Evolutionary conservation across 495 filamentous ascomycete genomes (phyloP), one percentile per base, ranked within the genome.

Genomic region (Aspergillus leporis): DNA sequence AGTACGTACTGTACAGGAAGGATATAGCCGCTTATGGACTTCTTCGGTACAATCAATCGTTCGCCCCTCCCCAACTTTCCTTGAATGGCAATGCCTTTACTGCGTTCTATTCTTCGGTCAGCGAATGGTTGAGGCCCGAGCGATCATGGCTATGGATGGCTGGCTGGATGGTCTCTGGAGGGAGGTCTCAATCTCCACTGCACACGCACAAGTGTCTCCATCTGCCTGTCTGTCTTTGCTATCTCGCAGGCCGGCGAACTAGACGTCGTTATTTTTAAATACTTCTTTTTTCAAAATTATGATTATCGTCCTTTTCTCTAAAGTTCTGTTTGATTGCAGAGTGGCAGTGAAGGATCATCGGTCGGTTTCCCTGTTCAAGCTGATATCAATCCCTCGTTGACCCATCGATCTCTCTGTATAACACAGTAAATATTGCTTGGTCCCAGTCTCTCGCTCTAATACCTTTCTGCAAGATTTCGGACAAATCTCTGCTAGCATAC

Each of bases 91-190:
- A 57, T 63, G 48, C 34, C 45, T 28, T 21, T 47, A 36, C 56
- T 49, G 30, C 8, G 48, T 30, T 53, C 38, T 47, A 61, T 30
- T 12, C 60, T 49, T 62, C 55, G 38, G 50, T 50, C 51, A 14
- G 56, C 58, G 51, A 56, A 60, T 59, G 56, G 57, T 58, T 53
- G 57, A 48, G 53, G 36, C 22, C 61, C 25, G 60, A 48, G 38
- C 38, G 38, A 41, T 18, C 38, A 41, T 60, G 49, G 56, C 52
- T 61, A 61, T 60, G 52, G 48, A 54, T 48, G 56, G 52, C 32
- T 46, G 32, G 53, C 53, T 63, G 64, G 64, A 56, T 67, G 55
- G 55, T 60, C 53, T 36, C 50, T 51, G 55, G 47, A 59, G 56
- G 48, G 61, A 53, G 53, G 49, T 23, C 55, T 34, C 12, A 23